Evolutionary conservation across 495 filamentous ascomycete genomes (phyloP), one percentile per base, ranked within the genome.

Genomic region (Articulospora tetracladia): DNA sequence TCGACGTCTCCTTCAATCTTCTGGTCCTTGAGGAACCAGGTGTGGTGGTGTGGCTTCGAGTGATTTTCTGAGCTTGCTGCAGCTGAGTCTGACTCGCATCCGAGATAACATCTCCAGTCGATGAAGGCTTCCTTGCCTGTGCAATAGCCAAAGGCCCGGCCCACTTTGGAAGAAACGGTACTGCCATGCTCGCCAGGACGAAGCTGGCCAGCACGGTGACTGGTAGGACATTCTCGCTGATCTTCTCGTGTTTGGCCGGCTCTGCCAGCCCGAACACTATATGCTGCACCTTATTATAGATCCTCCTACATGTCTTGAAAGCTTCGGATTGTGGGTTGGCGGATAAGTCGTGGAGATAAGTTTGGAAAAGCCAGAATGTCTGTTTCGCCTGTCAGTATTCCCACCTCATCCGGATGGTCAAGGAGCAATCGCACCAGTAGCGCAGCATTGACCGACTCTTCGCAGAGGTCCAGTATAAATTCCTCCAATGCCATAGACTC

Each of bases 291-390:
- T 88, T 89, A 71, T 91, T 91, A 69, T 89, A 90, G 51, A 91
- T 83, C 63, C 88, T 75, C 46, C 86, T 80, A 64, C 87, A 90
- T 55, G 84, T 90, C 73, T 84, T 77, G 76, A 91, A 91, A 23
- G 83, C 79, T 52, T 83, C 78, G 48, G 85, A 80, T 67, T 86
- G 83, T 7, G 88, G 87, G 53, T 85, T 87, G 60, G 76, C 72
- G 48, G 85, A 78, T 58, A 91, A 82, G 67, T 91, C 88, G 72
- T 86, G 87, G 8, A 91, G 81, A 73, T 91, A 89, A 30, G 87
- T 90, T 72, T 91, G 88, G 74, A 91, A 89, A 55, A 90, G 78
- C 88, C 88, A 91, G 72, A 91, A 91, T 28, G 88, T 91, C 88
- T 91, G 72, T 58, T 30, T 44, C 39, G 8, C 39, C 32, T 59